Evolutionary conservation across 1,139 yeast genomes (phyloP), one percentile per base, ranked within the genome.

Genomic region (Lodderomyces theae): DNA sequence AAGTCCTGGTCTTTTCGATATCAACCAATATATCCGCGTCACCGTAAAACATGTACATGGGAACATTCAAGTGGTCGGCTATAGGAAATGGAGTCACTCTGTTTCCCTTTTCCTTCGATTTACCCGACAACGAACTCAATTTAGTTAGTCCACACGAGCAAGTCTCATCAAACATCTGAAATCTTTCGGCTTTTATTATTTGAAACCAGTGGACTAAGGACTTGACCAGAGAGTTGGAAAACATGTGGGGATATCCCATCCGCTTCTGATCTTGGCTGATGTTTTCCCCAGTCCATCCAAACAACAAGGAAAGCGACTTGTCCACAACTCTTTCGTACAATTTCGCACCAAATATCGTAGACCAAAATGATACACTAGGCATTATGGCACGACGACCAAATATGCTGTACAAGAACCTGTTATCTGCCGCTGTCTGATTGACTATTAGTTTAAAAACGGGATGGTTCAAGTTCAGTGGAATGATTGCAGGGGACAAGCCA

Each of bases 1-100:
- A 42, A 17, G 49, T 43, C 41, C 50, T 48, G 9, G 65, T 74
- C 15, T 52, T 49, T 1, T 64, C 63, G 9, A 61, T 72, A 41
- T 69, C 71, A 51, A 80, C 62, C 50, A 69, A 50, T 50, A 73
- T 50, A 57, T 66, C 66, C 53, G 64, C 38, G 68, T 73, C 60
- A 46, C 76, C 66, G 47, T 66, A 71, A 24, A 68, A 61, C 38
- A 71, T 52, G 10, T 69, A 41, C 64, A 70, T 67, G 0, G 72
- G 73, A n/a, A 71, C 59, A 37, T 69, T 57, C 15, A 72, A 61
- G 30, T 72, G 74, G 44, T 68, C 43, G 66, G 74, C 48, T 64
- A 70, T 28, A 3, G 78, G 77, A 44, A 72, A 79, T 2, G 83
- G 80, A 1, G 87, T 81, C 4, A 79, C 85, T 43, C 76, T 64